Evolutionary conservation across 805 yeast species (phyloP), one percentile per base, ranked within the genome.

Genomic region (Yarrowia bubula): DNA sequence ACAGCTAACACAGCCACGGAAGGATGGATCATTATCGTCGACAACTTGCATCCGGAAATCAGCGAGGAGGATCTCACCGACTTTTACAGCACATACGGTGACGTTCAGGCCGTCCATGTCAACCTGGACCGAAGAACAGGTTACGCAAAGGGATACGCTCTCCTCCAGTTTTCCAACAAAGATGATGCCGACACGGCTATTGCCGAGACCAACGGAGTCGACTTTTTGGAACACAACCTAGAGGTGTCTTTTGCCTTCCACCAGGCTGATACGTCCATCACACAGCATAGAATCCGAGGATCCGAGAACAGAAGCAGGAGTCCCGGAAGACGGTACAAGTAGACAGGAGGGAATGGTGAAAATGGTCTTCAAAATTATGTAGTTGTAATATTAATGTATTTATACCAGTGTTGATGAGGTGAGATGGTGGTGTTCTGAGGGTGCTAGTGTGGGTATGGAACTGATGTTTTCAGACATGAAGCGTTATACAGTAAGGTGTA

Each of bases 91-190:
- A 83, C 80, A 31, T 79, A 68, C 63, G 83, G 82, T 1, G 70
- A 66, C 11, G 75, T 81, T 10, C 71, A 73, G 35, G 74, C 75
- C 18, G 51, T 80, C 1, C 81, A 78, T 66, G 65, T 81, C 64
- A 81, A 80, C 65, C 67, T 79, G 7, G 83, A 80, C 64, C 73
- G 80, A 43, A 76, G 77, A 53, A 75, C 82, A 2, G 84, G 84
- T 2, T 79, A 75, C 67, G 79, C 73, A 14, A 78, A 76, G 67
- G 80, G 73, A 3, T 81, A 81, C 66, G 82, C 79, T 0, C 68
- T 81, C 28, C 66, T 80, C 2, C 82, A 80, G 66, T 80, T 71
- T 65, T 69, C 60, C 1, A 68, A 66, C 0, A 51, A 71, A 6
- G 74, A 69, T 8, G 80, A 77, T 33, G 81, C 81, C 3, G 60